phyloP scores from a whole-genome alignment of 129 eudicot genomes.

The Centella asiatica region DNA sequence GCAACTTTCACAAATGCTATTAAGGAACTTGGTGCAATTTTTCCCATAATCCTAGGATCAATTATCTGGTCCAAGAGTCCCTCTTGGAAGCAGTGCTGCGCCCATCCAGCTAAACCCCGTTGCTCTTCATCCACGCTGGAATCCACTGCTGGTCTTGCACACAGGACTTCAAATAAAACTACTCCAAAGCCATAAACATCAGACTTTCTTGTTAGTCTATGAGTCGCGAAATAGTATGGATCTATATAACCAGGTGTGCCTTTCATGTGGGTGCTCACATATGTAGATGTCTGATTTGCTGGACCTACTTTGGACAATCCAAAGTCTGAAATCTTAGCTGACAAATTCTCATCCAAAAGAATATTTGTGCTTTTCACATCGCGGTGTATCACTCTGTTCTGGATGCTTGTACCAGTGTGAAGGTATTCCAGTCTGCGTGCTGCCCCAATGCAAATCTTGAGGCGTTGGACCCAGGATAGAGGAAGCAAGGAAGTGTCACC shows the following conservation, averaged over 20 bases:
- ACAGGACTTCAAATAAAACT: constrained; percentile 23
- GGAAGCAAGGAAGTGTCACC: neutral
- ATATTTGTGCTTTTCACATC: constrained; percentile 1
- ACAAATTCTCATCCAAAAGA: neutral
- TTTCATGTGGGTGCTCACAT: neutral
- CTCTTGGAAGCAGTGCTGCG: constrained; percentile 19
- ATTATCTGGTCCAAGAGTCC: constrained; percentile 25
- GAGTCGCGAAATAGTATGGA: neutral
- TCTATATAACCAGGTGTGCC: constrained; percentile 2
- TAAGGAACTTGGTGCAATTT: constrained; percentile 13
- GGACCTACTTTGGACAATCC: neutral
- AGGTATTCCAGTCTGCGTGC: neutral
- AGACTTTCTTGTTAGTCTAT: neutral
- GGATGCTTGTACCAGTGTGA: neutral
- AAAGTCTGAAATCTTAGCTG: neutral
- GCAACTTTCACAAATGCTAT: constrained; percentile 32
- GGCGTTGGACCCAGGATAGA: neutral
- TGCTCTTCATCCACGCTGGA: constrained; percentile 26
- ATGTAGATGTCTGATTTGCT: neutral
- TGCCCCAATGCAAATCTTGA: neutral
- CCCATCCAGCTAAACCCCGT: constrained; percentile 30
- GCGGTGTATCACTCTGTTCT: constrained; percentile 3
- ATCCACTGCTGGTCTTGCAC: constrained; percentile 50
- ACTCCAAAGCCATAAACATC: neutral
- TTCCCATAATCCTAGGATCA: constrained; percentile 23